Base-by-base conservation (phyloP, 2,329 filamentous ascomycete species). In the Incumbomyces lentus region DNA sequence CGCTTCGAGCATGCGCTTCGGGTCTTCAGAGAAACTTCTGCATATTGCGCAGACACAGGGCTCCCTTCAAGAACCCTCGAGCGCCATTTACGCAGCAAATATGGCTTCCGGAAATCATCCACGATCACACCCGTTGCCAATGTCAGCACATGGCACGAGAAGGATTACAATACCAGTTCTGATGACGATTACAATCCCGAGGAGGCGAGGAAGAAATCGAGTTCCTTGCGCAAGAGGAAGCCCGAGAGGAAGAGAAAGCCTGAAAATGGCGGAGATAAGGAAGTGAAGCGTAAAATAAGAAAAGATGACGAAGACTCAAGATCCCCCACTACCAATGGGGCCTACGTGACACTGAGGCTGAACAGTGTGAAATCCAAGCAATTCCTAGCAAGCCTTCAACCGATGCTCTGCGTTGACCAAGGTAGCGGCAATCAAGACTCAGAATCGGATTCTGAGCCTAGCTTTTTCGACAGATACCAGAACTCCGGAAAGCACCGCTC, bases 1-100 rank as follows among this genome's bases (percentile, higher is more conserved):
- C 40, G 49, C n/a, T 47, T 55, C 33, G 32, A 44, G 29, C 36
- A 49, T 41, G 52, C 47, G 7, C 49, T 53, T 14, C 38, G 38
- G 12, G 51, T 47, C 8, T 53, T 49, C 29, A 44, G 44, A 6
- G 40, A 49, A 10, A 48, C 47, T 18, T 6, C 42, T 10, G 17
- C 42, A 26, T 45, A 38, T 19, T 14, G 14, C 11, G 7, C 5
- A 7, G 19, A 45, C 18, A 36, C 16, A 14, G 42, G 42, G 5
- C 29, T 45, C 11, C 42, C 42, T n/a, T 45, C 33, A 2, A 33
- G 30, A 19, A 46, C 41, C 12, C 19, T 42, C 19, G 35, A 41
- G 17, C 39, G 51, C 11, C 49, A 49, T 30, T 36, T 53, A 6
- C 46, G 49, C 32, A 39, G 44, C 14, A 46, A 50, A 26, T 51